phyloP scores from a whole-genome alignment of 1,284 basidiomycete genomes.

The Baeospora myosura region DNA sequence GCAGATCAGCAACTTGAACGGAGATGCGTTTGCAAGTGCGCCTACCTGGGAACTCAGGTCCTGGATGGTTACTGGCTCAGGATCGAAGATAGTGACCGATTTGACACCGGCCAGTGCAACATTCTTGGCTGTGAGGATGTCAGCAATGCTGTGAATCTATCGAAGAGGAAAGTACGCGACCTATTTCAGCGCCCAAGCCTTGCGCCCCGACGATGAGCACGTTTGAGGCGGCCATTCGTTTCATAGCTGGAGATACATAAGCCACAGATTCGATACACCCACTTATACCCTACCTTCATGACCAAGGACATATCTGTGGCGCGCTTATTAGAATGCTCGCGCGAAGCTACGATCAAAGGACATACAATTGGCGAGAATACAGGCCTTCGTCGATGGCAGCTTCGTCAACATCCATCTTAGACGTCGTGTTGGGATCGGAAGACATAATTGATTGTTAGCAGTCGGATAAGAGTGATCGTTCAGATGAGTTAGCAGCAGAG shows the following conservation, averaged over 20 bases:
- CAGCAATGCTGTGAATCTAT: constrained; percentile 5
- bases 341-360: constrained; percentile 7
- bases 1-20: constrained; percentile 6
- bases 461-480: not conserved
- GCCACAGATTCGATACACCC: constrained; percentile 4
- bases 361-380: constrained; percentile 94
- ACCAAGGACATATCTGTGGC: constrained; percentile 82
- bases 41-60: constrained; percentile 89
- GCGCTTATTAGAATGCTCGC: constrained; percentile 13
- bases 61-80: constrained; percentile 76
- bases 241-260: constrained; percentile 72
- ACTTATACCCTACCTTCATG: constrained; percentile 69
- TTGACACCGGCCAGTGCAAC: constrained; percentile 95
- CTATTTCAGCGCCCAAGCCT: constrained; percentile 95
- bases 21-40: not conserved
- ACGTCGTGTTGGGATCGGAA: constrained; percentile 26
- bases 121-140: constrained; percentile 75
- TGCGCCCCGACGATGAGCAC: constrained; percentile 91
- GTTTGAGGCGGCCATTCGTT: constrained; percentile 96
- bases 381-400: constrained; percentile 84
- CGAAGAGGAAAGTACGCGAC: constrained; percentile 35
- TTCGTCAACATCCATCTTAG: constrained; percentile 79
- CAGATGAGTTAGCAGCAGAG: constrained; percentile 1
- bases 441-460: not conserved
- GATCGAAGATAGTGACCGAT: constrained; percentile 95